phyloP scores from a whole-genome alignment of 495 filamentous ascomycete genomes.

The Podospora conica region DNA sequence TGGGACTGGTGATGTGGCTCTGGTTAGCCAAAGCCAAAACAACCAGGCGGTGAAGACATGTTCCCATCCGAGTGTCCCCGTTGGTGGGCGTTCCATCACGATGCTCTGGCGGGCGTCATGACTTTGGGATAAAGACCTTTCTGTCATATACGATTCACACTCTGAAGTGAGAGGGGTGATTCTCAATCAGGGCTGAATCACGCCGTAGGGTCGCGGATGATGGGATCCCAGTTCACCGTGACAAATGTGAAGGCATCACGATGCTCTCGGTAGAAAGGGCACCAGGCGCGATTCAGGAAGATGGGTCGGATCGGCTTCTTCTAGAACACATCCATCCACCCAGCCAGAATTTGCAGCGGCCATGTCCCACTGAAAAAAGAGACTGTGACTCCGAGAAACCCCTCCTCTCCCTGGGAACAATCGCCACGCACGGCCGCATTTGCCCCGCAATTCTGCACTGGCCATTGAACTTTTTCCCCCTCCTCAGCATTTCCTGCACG shows the following conservation, averaged over 20 bases:
- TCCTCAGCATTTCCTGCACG: constrained; percentile 29
- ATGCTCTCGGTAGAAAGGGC: neutral
- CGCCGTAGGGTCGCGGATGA: neutral
- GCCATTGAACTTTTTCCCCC: constrained; percentile 27
- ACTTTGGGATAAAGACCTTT: neutral
- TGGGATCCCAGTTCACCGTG: neutral
- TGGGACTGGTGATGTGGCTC: neutral
- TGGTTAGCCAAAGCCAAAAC: neutral
- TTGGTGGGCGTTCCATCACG: neutral
- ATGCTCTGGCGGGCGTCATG: neutral
- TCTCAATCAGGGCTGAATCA: neutral
- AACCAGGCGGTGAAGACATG: neutral
- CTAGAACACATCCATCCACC: neutral
- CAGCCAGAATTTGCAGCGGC: neutral
- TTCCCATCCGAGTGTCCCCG: neutral
- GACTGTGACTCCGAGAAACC: neutral
- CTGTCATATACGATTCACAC: neutral
- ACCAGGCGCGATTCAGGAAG: neutral
- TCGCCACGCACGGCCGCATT: constrained; percentile 9
- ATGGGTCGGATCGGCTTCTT: neutral
- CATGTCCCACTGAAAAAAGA: neutral
- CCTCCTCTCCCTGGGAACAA: neutral
- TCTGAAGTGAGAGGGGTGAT: neutral
- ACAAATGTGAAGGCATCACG: neutral
- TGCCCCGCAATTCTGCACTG: constrained; percentile 29